Conservation (phyloP, 257 asterid species). For the Marsdenia floribunda region DNA sequence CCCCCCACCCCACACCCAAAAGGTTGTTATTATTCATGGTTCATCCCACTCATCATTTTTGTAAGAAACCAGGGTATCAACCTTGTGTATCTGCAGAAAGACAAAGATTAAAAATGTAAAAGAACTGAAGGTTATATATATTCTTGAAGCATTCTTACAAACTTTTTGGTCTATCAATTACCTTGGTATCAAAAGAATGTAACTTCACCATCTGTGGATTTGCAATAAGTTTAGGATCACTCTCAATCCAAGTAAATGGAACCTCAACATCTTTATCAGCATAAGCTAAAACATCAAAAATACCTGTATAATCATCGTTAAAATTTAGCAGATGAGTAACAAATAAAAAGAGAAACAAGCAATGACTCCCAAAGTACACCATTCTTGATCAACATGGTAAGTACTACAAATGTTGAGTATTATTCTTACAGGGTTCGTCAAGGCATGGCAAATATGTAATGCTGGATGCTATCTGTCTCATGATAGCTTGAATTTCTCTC, state of each 20-base stretch:
- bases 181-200: conserved; percentile 95
- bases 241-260: conserved; percentile 92
- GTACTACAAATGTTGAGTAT: background rate
- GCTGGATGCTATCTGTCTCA: conserved; percentile 97
- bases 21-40: conserved; percentile 16
- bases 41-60: conserved; percentile 87
- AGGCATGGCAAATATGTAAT: conserved; percentile 94
- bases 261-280: conserved; percentile 73
- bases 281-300: conserved; percentile 85
- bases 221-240: conserved; percentile 85
- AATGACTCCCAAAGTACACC: background rate
- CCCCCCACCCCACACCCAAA: background rate
- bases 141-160: background rate
- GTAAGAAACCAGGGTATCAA: conserved; percentile 88
- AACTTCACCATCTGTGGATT: conserved; percentile 97
- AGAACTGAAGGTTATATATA: conserved; percentile 4
- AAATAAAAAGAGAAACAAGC: background rate
- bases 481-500: conserved; percentile 97
- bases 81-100: conserved; percentile 84
- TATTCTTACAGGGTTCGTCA: conserved; percentile 75
- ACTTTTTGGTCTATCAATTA: conserved; percentile 11
- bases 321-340: background rate
- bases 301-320: conserved; percentile 35
- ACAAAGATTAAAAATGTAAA: background rate
- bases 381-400: background rate